phyloP scores from a whole-genome alignment of 495 filamentous ascomycete species.

The Cercophora sp. region DNA sequence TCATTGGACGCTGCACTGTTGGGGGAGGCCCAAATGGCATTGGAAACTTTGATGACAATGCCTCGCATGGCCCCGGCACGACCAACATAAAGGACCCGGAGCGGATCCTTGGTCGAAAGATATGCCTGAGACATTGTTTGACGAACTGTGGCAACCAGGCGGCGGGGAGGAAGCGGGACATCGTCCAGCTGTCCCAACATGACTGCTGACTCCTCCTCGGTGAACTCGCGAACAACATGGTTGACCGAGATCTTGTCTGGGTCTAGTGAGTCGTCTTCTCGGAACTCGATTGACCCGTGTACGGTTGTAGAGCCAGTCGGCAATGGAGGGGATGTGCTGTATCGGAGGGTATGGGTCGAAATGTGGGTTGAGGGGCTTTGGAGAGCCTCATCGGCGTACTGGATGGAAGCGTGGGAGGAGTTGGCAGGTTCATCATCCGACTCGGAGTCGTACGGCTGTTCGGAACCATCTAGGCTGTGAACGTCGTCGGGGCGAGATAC shows the following conservation, averaged over 20 bases:
- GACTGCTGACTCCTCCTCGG: constrained; percentile 47
- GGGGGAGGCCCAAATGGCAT: constrained; percentile 51
- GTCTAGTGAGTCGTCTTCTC: constrained; percentile 36
- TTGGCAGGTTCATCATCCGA: constrained; percentile 41
- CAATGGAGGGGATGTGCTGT: constrained; percentile 18
- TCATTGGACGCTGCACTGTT: constrained; percentile 20
- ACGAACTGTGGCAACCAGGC: constrained; percentile 56
- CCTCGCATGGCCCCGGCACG: constrained; percentile 57
- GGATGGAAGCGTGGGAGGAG: constrained; percentile 35
- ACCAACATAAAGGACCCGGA: constrained; percentile 67
- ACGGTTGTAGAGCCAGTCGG: constrained; percentile 21
- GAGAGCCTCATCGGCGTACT: constrained; percentile 34
- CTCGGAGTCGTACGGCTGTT: constrained; percentile 37
- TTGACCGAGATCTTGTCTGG: constrained; percentile 56
- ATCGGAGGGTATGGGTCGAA: constrained; percentile 35
- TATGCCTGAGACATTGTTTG: constrained; percentile 67
- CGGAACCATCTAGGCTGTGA: constrained; percentile 51
- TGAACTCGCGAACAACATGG: constrained; percentile 59
- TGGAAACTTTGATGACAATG: constrained; percentile 72
- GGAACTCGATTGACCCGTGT: constrained; percentile 52
- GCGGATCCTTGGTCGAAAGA: constrained; percentile 60
- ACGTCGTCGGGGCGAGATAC: constrained; percentile 47
- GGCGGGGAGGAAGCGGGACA: constrained; percentile 30
- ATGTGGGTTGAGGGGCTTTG: constrained; percentile 41
- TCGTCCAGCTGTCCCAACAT: constrained; percentile 41